Conservation (phyloP, 1,284 basidiomycete genomes). For the Heterobasidion parviporum region DNA sequence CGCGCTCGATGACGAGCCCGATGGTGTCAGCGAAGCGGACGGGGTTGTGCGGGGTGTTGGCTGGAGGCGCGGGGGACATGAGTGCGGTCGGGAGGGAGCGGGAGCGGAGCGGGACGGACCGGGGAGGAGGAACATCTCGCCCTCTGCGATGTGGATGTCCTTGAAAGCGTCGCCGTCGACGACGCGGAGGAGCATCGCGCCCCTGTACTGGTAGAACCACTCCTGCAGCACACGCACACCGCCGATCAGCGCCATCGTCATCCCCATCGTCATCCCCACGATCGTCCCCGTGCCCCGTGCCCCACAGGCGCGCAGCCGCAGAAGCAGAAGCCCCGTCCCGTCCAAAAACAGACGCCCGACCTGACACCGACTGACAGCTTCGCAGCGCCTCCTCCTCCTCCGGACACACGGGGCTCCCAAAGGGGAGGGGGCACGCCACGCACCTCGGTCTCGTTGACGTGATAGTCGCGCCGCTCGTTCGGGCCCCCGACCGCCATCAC, state of each 20-base stretch:
- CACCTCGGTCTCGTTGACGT: conserved; percentile 88
- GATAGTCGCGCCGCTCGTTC: conserved; percentile 88
- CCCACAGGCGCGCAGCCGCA: background rate
- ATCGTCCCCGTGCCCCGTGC: background rate
- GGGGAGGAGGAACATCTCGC: conserved; percentile 93
- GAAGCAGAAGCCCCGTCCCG: no score
- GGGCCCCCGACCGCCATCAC: conserved; percentile 93
- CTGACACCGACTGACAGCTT: background rate
- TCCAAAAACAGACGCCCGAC: background rate
- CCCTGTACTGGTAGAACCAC: conserved; percentile 96
- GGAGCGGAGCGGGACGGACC: conserved; percentile 38
- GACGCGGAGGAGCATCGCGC: conserved; percentile 81
- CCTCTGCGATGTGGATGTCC: conserved; percentile 88
- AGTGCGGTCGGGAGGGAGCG: background rate
- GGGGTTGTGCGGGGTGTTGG: conserved; percentile 93
- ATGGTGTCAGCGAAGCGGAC: conserved; percentile 87
- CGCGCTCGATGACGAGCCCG: conserved; percentile 92
- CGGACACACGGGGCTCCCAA: background rate
- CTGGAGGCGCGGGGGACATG: no score
- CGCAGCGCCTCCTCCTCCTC: no score
- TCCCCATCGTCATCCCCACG: background rate
- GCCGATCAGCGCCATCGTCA: background rate
- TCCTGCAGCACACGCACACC: conserved; percentile 45
- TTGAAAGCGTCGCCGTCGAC: conserved; percentile 83
- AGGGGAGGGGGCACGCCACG: conserved; percentile 3